A percentile compares a stretch with the other conserved stretches of the same genome.
These are phyloP conservation scores for Lachancea dasiensis DNA, from an alignment of 805 yeast species.

Conservation along the genomic window DNA sequence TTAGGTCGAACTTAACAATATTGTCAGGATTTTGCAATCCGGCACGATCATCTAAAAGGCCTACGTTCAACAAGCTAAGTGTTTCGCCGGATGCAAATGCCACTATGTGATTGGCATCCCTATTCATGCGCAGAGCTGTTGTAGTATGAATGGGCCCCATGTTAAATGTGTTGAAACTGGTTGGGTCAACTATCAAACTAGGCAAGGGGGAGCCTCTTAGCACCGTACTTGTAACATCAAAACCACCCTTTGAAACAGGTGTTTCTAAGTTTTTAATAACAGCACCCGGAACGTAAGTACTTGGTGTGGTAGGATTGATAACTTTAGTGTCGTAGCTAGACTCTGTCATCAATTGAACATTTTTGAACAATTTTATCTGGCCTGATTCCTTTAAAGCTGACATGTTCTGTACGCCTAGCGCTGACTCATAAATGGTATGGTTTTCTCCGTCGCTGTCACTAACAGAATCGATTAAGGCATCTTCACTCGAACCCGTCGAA, in stretches of 20 bases:
- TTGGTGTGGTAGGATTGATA: constrained; percentile 12
- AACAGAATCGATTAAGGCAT: background rate
- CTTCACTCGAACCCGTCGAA: constrained; percentile 3
- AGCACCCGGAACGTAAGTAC: constrained; percentile 21
- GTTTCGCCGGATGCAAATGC: constrained; percentile 22
- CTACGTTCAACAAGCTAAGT: constrained; percentile 16
- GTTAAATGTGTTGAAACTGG: constrained; percentile 14
- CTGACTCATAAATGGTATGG: constrained; percentile 8
- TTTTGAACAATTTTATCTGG: constrained; percentile 19
- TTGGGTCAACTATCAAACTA: constrained; percentile 19
- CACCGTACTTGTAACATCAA: no score
- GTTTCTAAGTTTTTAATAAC: constrained; percentile 12
- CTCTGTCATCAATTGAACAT: constrained; percentile 13
- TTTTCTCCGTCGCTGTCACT: constrained; percentile 11
- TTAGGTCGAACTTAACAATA: no score
- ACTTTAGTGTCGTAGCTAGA: constrained; percentile 15
- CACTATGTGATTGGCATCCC: constrained; percentile 18
- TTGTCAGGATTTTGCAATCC: no score
- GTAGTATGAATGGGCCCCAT: constrained; percentile 22
- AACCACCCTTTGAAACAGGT: background rate
- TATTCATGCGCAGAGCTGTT: constrained; percentile 18
- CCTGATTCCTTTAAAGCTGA: constrained; percentile 1
- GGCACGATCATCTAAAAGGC: constrained; percentile 6
- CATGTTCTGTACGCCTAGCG: background rate
- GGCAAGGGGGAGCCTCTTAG: background rate